Conservation (phyloP, 495 filamentous ascomycete genomes). For the Bombardia bombarda region DNA sequence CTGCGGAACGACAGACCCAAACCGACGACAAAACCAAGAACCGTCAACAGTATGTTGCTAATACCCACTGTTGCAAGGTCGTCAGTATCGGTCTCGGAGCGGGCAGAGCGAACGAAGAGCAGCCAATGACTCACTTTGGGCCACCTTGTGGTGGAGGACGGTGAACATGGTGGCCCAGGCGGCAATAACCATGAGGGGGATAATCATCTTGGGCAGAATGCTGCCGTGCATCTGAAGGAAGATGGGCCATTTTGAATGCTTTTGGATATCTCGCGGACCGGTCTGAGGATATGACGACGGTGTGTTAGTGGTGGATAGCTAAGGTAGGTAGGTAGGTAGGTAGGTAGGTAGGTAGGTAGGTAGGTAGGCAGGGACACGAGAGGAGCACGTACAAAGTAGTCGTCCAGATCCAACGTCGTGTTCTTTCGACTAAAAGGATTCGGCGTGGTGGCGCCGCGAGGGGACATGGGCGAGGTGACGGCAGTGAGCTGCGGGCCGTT, state of each 20-base stretch:
- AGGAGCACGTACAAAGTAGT: no score
- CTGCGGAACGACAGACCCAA: constrained; percentile 75
- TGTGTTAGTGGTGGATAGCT: no score
- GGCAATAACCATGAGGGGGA: constrained; percentile 61
- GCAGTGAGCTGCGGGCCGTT: neutral
- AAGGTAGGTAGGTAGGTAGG: no score
- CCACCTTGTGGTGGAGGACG: constrained; percentile 33
- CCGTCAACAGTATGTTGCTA: constrained; percentile 64
- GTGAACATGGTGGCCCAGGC: constrained; percentile 66
- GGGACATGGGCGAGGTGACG: constrained; percentile 22
- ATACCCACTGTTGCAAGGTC: constrained; percentile 42
- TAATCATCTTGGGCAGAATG: constrained; percentile 70
- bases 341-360: no score
- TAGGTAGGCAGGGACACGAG: no score
- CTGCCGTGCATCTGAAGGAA: constrained; percentile 76
- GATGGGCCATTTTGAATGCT: constrained; percentile 75
- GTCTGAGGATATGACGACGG: no score
- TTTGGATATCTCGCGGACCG: constrained; percentile 61
- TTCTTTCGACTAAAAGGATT: constrained; percentile 41
- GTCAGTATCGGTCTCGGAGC: no score
- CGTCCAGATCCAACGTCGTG: constrained; percentile 38
- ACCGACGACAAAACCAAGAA: constrained; percentile 85
- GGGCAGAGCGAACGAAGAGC: neutral
- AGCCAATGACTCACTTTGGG: constrained; percentile 30
- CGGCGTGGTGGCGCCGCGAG: constrained; percentile 26